Percentiles rank a stretch among this genome's conserved stretches.
Evolutionary conservation across 2,329 filamentous ascomycete species (phyloP).

Genomic region (Colletotrichum sansevieriae): DNA sequence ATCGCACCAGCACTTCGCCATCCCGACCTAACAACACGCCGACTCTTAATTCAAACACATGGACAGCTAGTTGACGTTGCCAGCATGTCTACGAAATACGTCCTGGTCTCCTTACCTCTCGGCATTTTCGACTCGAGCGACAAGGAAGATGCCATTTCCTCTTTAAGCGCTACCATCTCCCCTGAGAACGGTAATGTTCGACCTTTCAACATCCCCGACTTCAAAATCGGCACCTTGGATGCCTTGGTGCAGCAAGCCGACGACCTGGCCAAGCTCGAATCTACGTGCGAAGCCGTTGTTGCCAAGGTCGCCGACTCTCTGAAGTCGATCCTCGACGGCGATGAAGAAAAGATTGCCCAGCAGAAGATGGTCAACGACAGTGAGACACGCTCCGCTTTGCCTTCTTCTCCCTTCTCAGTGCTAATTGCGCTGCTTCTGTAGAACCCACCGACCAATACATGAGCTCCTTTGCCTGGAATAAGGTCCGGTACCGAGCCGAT

Average conservation of each 20-base stretch:
- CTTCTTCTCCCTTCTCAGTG: slow-evolving; percentile 33
- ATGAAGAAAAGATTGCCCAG: slow-evolving; percentile 83
- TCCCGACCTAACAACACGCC: neutral
- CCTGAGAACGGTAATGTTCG: slow-evolving; percentile 81
- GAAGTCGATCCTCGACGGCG: slow-evolving; percentile 83
- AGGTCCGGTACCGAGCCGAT: slow-evolving; percentile 95
- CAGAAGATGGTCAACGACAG: slow-evolving; percentile 97
- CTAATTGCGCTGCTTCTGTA: slow-evolving; percentile 56
- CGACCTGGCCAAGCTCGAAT: slow-evolving; percentile 89
- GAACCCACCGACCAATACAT: slow-evolving; percentile 97
- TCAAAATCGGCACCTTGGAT: slow-evolving; percentile 98
- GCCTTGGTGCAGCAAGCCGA: slow-evolving; percentile 96
- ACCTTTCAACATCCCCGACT: slow-evolving; percentile 87
- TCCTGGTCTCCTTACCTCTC: slow-evolving; percentile 90
- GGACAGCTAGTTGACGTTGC: slow-evolving; percentile 14
- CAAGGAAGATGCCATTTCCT: slow-evolving; percentile 83
- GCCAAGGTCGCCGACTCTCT: slow-evolving; percentile 90
- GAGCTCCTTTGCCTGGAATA: slow-evolving; percentile 93
- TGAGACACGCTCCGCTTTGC: slow-evolving; percentile 51
- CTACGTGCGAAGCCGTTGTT: slow-evolving; percentile 83
- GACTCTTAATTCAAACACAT: slow-evolving; percentile 17
- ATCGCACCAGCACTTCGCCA: neutral
- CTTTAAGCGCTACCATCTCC: slow-evolving; percentile 79
- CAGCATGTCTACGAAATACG: slow-evolving; percentile 74
- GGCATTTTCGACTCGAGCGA: slow-evolving; percentile 86